Evolutionary conservation across 805 yeast species (phyloP).

Genomic region (Sugiyamaella smithiae): DNA sequence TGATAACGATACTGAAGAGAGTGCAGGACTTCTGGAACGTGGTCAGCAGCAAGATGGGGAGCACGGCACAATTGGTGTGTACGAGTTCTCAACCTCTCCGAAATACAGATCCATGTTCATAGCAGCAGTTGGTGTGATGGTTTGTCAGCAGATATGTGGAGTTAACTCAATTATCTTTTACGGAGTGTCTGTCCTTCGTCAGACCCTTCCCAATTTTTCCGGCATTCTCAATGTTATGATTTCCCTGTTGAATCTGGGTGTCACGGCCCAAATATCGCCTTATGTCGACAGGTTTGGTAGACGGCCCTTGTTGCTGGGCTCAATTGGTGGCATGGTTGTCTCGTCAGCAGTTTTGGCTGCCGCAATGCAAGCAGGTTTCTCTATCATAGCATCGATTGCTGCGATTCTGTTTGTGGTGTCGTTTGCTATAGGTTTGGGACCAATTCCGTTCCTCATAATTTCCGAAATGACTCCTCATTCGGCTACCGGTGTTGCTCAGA

Average conservation of each 20-base stretch:
- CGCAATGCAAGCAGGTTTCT: slow-evolving; percentile 46
- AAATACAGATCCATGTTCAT: slow-evolving; percentile 56
- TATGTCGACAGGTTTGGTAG: slow-evolving; percentile 76
- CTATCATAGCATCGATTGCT: slow-evolving; percentile 40
- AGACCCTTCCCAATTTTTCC: slow-evolving; percentile 68
- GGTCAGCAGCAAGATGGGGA: slow-evolving; percentile 19
- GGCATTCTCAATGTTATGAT: slow-evolving; percentile 71
- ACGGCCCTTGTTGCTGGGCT: slow-evolving; percentile 62
- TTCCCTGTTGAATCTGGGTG: slow-evolving; percentile 67
- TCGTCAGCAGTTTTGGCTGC: slow-evolving; percentile 61
- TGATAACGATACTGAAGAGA: slow-evolving; percentile 1
- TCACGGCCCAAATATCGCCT: slow-evolving; percentile 72
- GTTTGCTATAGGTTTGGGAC: slow-evolving; percentile 92
- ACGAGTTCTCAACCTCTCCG: slow-evolving; percentile 49
- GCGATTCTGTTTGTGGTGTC: slow-evolving; percentile 73
- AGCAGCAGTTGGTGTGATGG: slow-evolving; percentile 68
- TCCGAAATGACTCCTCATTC: slow-evolving; percentile 83
- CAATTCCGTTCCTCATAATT: slow-evolving; percentile 86
- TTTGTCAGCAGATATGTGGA: slow-evolving; percentile 90
- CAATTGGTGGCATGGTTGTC: slow-evolving; percentile 66
- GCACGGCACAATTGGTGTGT: slow-evolving; percentile 11
- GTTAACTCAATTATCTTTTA: slow-evolving; percentile 90
- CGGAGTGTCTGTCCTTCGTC: slow-evolving; percentile 81
- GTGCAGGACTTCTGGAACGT: slow-evolving; percentile 5
- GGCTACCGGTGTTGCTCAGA: slow-evolving; percentile 84